Conservation (phyloP, 2,329 filamentous ascomycete species). For the Chalara sp. region DNA sequence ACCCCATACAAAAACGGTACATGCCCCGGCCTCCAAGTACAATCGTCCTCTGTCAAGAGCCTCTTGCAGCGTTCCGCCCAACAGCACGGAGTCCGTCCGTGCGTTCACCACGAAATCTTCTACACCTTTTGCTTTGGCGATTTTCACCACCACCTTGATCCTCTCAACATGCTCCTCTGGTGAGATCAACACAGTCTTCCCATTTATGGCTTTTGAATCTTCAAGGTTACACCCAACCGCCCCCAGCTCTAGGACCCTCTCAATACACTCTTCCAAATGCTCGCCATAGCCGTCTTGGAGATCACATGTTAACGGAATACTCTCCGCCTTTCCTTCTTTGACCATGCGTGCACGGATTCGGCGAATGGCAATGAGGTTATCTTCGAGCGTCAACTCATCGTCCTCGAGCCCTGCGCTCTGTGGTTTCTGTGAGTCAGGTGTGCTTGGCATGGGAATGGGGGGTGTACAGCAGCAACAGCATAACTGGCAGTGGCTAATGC, state of each 20-base stretch:
- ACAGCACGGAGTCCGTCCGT: constrained; percentile 45
- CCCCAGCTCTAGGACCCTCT: constrained; percentile 39
- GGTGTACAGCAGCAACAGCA: constrained; percentile 37
- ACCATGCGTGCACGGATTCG: constrained; percentile 32
- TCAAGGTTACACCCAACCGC: constrained; percentile 54
- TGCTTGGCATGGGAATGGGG: no score
- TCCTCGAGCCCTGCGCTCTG: constrained; percentile 34
- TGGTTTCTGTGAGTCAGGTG: no score
- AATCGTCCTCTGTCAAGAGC: constrained; percentile 46
- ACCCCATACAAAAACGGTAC: constrained; percentile 56
- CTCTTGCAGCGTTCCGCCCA: constrained; percentile 29
- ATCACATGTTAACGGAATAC: constrained; percentile 48
- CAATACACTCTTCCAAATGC: constrained; percentile 37
- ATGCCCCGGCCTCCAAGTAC: constrained; percentile 52
- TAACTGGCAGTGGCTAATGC: constrained; percentile 31
- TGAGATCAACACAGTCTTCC: constrained; percentile 23
- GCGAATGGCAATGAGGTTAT: constrained; percentile 42
- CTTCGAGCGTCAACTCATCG: constrained; percentile 40
- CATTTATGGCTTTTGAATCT: constrained; percentile 33
- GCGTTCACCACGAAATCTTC: constrained; percentile 52
- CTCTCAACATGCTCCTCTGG: constrained; percentile 40
- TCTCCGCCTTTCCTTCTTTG: constrained; percentile 29
- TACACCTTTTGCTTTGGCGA: constrained; percentile 40
- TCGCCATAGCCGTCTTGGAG: constrained; percentile 54
- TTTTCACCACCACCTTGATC: constrained; percentile 35